These are phyloP conservation scores for Fraxinus americana DNA, from an alignment of 257 asterid genomes.

Conservation along the genomic window DNA sequence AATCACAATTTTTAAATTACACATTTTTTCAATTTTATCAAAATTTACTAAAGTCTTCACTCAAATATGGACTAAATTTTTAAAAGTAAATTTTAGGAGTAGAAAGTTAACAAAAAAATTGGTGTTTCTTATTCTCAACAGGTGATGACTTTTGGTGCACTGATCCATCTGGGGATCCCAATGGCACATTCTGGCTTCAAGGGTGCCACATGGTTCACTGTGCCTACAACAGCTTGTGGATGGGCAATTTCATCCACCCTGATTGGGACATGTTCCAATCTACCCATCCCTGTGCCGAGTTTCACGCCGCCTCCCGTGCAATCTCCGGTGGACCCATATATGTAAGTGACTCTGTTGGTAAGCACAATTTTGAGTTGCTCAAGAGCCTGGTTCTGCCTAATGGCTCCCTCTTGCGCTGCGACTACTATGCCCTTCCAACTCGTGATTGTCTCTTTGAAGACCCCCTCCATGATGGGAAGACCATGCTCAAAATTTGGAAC, in stretches of 20 bases:
- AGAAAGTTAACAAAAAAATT: background rate
- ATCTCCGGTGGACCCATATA: conserved; percentile 97
- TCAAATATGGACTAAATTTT: too few relatives aligned
- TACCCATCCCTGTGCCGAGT: conserved; percentile 88
- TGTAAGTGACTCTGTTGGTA: conserved; percentile 75
- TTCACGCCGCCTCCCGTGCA: conserved; percentile 95
- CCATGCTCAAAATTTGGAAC: conserved; percentile 93
- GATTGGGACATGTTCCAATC: conserved; percentile 99
- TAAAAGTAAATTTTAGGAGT: background rate
- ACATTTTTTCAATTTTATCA: too few relatives aligned
- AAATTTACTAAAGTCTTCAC: too few relatives aligned
- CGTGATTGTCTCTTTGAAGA: conserved; percentile 86
- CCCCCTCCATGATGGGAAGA: conserved; percentile 82
- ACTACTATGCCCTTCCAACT: conserved; percentile 73
- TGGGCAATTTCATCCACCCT: conserved; percentile 94
- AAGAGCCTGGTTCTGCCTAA: conserved; percentile 73
- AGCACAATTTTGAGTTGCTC: conserved; percentile 75
- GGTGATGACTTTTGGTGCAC: conserved; percentile 99
- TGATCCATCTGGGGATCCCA: conserved; percentile 90
- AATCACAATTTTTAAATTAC: too few relatives aligned
- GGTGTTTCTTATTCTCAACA: conserved; percentile 9
- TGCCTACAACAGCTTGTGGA: conserved; percentile 94
- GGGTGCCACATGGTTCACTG: conserved; percentile 99
- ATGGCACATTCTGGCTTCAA: conserved; percentile 92
- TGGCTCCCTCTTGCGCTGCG: conserved; percentile 78